Base-by-base conservation (phyloP, 2,329 filamentous ascomycete species). In the Clonostachys sp. region DNA sequence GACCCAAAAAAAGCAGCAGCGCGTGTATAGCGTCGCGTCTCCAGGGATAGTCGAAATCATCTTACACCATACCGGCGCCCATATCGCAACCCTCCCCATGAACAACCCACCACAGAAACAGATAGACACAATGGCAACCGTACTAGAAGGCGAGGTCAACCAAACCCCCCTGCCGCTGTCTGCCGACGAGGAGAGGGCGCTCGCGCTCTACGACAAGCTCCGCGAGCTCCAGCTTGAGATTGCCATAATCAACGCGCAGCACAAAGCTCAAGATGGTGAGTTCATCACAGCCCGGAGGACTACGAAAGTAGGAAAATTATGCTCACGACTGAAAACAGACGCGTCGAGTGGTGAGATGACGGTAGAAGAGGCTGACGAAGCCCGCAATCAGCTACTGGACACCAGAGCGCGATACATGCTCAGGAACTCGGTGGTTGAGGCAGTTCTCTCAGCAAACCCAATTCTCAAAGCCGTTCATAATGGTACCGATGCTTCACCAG, bases 381-480 rank as follows among this genome's bases (percentile, higher is more conserved):
- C 83, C 7, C 82, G 90, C 63, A 73, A 75, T 46, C 82, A 83
- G 45, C 77, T 89, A 18, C 73, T 92, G 33, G 79, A 89, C 55
- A 81, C 87, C 24, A 83, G 83, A 59, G 83, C 87, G 47, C 75
- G 76, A 49, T 88, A 89, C 64, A 75, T 81, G 39, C 73, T 92
- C 48, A 82, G 82, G 52, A 85, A 85, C 61, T 82, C 82, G 51
- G 83, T 88, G 18, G 73, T 84, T 18, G 81, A 87, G 51, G 82
- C 77, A 42, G 81, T 89, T 46, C 66, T 94, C 54, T 81, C 82
- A 55, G 83, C 84, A 48, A 86, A 89, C 57, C 89, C 90, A 8
- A 83, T 88, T 39, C 71, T 95, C 48, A 89, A 87, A 58, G 86
- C 89, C 7, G 82, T 92, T 38, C 88, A 95, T 62, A 72, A 79